Base-by-base conservation (phyloP, 2,329 filamentous ascomycete species). In the Pyricularia grisea region DNA sequence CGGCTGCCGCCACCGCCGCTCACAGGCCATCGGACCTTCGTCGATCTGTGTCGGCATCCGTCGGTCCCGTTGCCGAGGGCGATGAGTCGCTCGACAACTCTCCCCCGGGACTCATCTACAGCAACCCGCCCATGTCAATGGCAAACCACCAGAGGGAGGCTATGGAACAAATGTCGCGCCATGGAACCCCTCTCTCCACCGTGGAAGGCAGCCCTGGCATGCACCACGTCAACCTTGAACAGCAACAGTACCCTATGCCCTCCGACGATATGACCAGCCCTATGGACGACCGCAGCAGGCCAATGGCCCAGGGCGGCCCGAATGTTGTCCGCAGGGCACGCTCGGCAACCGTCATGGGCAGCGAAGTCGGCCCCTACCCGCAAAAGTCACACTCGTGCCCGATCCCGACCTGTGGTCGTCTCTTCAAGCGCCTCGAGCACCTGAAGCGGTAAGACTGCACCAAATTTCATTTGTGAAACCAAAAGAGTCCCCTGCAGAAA, bases 361-460 rank as follows among this genome's bases (percentile, higher is more conserved):
- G 58, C 23, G 95, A 99, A 79, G 87, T 97, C 72, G 93, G 93
- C 36, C 95, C 96, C 17, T 98, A 98, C 78, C 93, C 95, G 67
- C 93, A 97, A 78, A 99, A 99, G 81, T 97, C 94, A 60, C 95
- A 99, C 81, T 98, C 94, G 1, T 99, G 95, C 83, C 95, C 95
- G n/a, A 99, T 99, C 76, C 95, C 95, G 31, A 96, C 94, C 69
- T 99, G 95, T 79, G 95, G 95, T 68, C 91, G 95, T 76, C 87
- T 97, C 71, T 99, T 99, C 87, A 99, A 99, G 89, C 90, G 95
- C 81, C 88, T 99, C 84, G 95, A 99, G 84, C 95, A 99, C 83
- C 89, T 99, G 77, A 99, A 99, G 87, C 90, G 94, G 93, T 97
- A 92, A 88, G 91, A 84, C 75, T 74, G 71, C 77, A 76, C 76